These are phyloP conservation scores for Neurospora sp. DNA, from an alignment of 495 filamentous ascomycete species.

Conservation along the genomic window DNA sequence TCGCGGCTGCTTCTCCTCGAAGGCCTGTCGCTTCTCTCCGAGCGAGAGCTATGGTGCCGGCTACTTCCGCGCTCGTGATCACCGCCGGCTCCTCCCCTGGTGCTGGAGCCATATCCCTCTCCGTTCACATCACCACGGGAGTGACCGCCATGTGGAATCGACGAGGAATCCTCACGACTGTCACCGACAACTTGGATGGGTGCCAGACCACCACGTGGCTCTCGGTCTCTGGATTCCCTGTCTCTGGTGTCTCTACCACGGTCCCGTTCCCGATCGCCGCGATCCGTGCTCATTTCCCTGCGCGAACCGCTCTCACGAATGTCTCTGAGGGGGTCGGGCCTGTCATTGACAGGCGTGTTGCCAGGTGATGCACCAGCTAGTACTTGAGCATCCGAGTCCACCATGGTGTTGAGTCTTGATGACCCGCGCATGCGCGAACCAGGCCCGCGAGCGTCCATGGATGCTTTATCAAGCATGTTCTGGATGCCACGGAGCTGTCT, in stretches of 20 bases:
- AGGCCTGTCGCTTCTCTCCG: conserved; percentile 28
- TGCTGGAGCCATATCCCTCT: conserved; percentile 19
- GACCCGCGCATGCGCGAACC: conserved; percentile 27
- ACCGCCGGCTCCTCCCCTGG: conserved; percentile 9
- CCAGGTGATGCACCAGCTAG: conserved; percentile 36
- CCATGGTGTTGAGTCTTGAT: conserved; percentile 23
- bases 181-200: conserved; percentile 21
- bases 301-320: conserved; percentile 18
- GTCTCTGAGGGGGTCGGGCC: conserved; percentile 19
- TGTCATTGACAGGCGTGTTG: conserved; percentile 34
- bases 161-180: conserved; percentile 11
- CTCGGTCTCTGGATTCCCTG: background rate
- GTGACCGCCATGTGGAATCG: background rate
- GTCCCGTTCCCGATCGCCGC: background rate
- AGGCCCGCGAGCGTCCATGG: conserved; percentile 21
- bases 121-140: conserved; percentile 14
- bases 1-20: conserved; percentile 36
- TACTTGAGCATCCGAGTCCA: conserved; percentile 37
- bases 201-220: conserved; percentile 9
- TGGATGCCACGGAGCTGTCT: conserved; percentile 43
- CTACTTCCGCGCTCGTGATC: conserved; percentile 37
- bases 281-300: conserved; percentile 10
- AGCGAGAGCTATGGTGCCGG: conserved; percentile 27
- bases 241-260: background rate
- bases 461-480: conserved; percentile 36